These are phyloP conservation scores for Geotrichum reessii DNA, from an alignment of 1,139 yeast species.

Conservation along the genomic window DNA sequence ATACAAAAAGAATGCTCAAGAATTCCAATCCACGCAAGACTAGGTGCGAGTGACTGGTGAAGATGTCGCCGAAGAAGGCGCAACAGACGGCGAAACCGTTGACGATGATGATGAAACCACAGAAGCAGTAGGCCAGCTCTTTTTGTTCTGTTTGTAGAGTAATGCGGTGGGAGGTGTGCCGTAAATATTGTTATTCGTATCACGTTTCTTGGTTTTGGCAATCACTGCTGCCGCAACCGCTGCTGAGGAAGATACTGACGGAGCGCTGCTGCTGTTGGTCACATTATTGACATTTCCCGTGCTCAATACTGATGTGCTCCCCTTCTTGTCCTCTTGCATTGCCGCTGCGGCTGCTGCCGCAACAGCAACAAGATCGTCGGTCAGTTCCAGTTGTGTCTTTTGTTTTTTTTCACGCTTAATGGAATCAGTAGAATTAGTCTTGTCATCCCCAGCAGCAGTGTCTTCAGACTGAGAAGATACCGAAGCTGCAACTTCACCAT, in stretches of 20 bases:
- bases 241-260: background rate
- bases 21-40: no score
- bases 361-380: conserved; percentile 13
- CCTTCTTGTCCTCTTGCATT: conserved; percentile 4
- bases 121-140: background rate
- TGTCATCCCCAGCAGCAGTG: background rate
- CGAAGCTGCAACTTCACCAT: background rate
- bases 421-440: background rate
- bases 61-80: background rate
- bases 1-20: no score
- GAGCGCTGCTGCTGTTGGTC: background rate
- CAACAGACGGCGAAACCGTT: background rate
- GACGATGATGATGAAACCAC: background rate
- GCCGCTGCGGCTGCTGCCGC: conserved; percentile 15
- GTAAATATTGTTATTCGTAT: background rate
- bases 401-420: background rate
- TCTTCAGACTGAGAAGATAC: background rate
- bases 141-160: conserved; percentile 1
- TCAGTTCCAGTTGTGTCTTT: conserved; percentile 4
- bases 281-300: background rate
- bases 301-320: background rate
- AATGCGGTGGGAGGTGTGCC: conserved; percentile 11
- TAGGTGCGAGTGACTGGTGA: background rate
- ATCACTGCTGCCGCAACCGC: background rate
- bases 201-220: background rate